phyloP scores from a whole-genome alignment of 2,329 filamentous ascomycete genomes.

The Plectosphaerella sp. region DNA sequence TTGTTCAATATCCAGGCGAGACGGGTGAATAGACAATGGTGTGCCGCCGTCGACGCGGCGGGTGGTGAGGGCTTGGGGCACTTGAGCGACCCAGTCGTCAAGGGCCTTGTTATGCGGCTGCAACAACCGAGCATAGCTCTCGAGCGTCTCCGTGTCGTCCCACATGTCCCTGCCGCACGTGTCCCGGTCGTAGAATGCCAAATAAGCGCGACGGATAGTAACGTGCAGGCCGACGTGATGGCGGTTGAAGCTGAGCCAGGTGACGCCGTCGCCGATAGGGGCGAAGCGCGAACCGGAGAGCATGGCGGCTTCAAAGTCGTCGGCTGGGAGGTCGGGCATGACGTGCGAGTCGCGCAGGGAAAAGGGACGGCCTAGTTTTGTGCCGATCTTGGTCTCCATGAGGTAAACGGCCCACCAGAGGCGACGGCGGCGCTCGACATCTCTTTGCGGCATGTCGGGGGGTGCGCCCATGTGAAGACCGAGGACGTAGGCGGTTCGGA shows the following conservation, averaged over 20 bases:
- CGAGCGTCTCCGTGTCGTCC: not conserved
- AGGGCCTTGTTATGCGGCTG: not conserved
- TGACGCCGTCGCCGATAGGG: not conserved
- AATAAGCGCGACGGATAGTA: not conserved
- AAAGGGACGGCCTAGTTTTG: constrained; percentile 42
- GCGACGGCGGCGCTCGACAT: constrained; percentile 40
- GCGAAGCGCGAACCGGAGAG: constrained; percentile 1
- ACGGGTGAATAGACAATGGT: constrained; percentile 17
- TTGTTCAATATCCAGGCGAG: constrained; percentile 18
- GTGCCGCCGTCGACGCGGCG: not conserved
- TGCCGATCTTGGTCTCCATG: constrained; percentile 40
- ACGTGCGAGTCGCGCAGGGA: not conserved
- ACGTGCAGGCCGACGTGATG: not conserved
- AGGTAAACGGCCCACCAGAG: constrained; percentile 49
- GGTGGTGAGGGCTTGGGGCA: not conserved
- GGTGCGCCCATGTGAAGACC: constrained; percentile 44
- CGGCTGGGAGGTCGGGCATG: not conserved
- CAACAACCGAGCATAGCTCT: not conserved
- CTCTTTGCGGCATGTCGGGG: constrained; percentile 18
- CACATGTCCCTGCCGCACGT: not conserved
- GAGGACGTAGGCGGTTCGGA: constrained; percentile 40
- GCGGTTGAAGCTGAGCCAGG: constrained; percentile 2
- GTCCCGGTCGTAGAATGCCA: not conserved
- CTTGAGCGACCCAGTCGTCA: not conserved
- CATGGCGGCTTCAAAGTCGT: not conserved